A percentile compares a stretch with the other conserved stretches of the same genome.
Conservation (phyloP, 352 stramenopile species). For the Globisporangium viniferum region DNA sequence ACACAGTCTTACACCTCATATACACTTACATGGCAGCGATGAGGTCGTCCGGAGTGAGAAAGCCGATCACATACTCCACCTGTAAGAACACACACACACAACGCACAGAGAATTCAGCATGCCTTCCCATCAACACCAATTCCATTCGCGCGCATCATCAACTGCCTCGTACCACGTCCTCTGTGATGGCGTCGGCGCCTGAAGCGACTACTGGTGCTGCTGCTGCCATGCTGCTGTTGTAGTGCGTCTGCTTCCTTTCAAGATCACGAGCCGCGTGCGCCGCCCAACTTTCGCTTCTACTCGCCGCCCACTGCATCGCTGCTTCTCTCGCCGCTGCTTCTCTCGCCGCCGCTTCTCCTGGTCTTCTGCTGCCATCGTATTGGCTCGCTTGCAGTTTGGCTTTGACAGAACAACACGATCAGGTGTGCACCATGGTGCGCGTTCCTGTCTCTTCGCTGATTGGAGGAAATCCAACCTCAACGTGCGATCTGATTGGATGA, state of each 20-base stretch:
- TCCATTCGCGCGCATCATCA: not conserved
- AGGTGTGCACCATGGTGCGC: not conserved
- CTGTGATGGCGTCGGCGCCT: constrained; percentile 18
- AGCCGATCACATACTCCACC: constrained; percentile 49
- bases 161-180: constrained; percentile 37
- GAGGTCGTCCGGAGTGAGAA: constrained; percentile 52
- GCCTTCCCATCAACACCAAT: not conserved
- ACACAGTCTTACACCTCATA: not conserved
- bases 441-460: constrained; percentile 1
- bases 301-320: constrained; percentile 3
- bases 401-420: not conserved
- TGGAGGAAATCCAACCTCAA: not conserved
- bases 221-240: not conserved
- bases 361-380: not conserved
- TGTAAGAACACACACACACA: constrained; percentile 9
- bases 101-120: not conserved
- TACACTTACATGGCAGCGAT: constrained; percentile 42
- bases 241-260: not conserved
- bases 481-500: constrained; percentile 1
- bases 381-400: constrained; percentile 8
- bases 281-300: constrained; percentile 4
- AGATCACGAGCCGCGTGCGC: not conserved
- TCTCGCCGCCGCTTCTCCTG: not conserved
- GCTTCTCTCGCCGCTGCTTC: not conserved
- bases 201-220: not conserved